Evolutionary conservation across 371 early-diverging fungal genomes (phyloP).

Genomic region (Dichotomocladium elegans): DNA sequence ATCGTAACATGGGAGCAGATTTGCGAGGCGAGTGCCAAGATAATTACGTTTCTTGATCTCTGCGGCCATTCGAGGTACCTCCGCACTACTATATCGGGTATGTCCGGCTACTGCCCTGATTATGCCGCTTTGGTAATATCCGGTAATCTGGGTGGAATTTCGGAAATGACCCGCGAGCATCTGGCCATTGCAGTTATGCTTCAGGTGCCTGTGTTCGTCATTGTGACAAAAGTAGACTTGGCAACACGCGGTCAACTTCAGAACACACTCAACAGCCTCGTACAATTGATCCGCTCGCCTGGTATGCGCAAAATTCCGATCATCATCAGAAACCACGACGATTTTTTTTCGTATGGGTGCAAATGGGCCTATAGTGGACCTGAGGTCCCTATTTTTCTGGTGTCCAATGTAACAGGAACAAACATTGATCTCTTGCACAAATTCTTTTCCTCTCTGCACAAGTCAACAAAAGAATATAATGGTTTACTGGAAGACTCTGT

Average conservation of each 20-base stretch:
- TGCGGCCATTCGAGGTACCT: conserved; percentile 91
- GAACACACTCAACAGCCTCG: conserved; percentile 41
- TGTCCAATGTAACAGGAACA: conserved; percentile 86
- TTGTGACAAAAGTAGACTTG: conserved; percentile 88
- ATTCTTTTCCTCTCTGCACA: conserved; percentile 72
- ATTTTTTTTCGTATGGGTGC: conserved; percentile 66
- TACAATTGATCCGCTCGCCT: conserved; percentile 64
- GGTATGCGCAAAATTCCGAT: conserved; percentile 82
- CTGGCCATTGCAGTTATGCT: conserved; percentile 80
- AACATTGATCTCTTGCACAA: conserved; percentile 71
- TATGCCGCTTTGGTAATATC: conserved; percentile 86
- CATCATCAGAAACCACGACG: conserved; percentile 65
- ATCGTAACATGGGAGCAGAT: conserved; percentile 77
- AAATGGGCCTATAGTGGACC: conserved; percentile 51
- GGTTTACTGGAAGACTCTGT: conserved; percentile 51
- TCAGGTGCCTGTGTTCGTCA: conserved; percentile 81
- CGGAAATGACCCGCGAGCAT: conserved; percentile 91
- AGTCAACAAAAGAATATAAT: conserved; percentile 34
- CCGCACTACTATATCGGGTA: conserved; percentile 87
- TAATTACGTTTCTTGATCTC: conserved; percentile 85
- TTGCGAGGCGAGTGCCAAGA: conserved; percentile 70
- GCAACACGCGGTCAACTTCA: conserved; percentile 79
- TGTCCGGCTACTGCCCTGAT: conserved; percentile 87
- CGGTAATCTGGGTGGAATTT: conserved; percentile 76
- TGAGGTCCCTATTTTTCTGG: conserved; percentile 80